Conservation (phyloP, 169 alveolate species). For the Plasmodium blacklocki region DNA sequence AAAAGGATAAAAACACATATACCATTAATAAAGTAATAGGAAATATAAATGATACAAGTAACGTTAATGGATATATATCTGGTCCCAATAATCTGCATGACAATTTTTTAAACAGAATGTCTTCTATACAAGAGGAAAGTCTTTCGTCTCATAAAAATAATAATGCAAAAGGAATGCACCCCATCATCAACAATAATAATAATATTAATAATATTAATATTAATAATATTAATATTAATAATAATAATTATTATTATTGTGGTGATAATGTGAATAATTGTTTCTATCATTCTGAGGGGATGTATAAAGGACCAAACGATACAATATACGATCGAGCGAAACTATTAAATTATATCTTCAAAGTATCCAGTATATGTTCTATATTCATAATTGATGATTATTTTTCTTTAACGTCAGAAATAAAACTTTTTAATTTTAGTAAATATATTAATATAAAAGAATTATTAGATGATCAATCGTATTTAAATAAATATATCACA, state of each 20-base stretch:
- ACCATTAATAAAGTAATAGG: too few species aligned
- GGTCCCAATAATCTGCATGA: too few species aligned
- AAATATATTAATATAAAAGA: conserved; percentile 34
- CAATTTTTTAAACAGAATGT: too few species aligned
- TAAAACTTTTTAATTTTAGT: conserved; percentile 50
- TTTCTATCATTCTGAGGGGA: too few species aligned
- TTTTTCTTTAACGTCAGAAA: conserved; percentile 38
- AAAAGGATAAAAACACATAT: neutral
- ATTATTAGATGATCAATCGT: conserved; percentile 29
- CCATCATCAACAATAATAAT: too few species aligned
- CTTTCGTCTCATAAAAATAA: neutral
- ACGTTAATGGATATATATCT: too few species aligned
- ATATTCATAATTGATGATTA: conserved; percentile 34
- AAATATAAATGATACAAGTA: too few species aligned
- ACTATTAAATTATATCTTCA: conserved; percentile 15
- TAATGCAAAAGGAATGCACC: neutral
- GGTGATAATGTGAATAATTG: neutral
- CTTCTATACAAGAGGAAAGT: neutral
- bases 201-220: too few species aligned
- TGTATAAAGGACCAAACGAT: too few species aligned
- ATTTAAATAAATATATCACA: neutral
- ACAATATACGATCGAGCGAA: neutral
- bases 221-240: too few species aligned
- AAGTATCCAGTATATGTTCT: conserved; percentile 38
- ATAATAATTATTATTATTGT: neutral